Percentiles rank a stretch among this genome's conserved stretches.
These are phyloP conservation scores for Colletotrichum musae DNA, from an alignment of 2,329 filamentous ascomycete genomes.

Conservation along the genomic window DNA sequence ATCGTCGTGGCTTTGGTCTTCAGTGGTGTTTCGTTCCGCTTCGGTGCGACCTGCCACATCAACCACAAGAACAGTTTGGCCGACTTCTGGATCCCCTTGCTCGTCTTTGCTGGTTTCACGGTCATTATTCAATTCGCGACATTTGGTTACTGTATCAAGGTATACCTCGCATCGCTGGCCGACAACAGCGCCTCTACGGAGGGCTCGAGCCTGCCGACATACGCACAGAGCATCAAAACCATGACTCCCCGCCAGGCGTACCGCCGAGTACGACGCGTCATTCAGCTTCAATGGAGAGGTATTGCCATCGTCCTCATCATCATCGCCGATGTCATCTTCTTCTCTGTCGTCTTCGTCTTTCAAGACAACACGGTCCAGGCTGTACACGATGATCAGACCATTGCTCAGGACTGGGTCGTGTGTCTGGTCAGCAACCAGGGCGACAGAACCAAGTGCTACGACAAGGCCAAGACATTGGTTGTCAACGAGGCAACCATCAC, in stretches of 20 bases:
- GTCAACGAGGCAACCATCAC: slow-evolving; percentile 83
- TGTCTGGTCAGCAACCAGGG: slow-evolving; percentile 75
- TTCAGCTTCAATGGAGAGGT: slow-evolving; percentile 94
- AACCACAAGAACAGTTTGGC: slow-evolving; percentile 88
- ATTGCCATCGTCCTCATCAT: slow-evolving; percentile 93
- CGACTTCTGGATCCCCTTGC: slow-evolving; percentile 91
- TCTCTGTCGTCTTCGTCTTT: slow-evolving; percentile 91
- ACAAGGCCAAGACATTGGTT: slow-evolving; percentile 72
- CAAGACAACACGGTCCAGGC: slow-evolving; percentile 81
- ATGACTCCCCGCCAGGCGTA: slow-evolving; percentile 90
- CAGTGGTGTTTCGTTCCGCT: slow-evolving; percentile 94
- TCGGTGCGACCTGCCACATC: slow-evolving; percentile 93
- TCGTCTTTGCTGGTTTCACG: slow-evolving; percentile 82
- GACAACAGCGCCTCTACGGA: slow-evolving; percentile 81
- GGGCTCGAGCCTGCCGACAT: slow-evolving; percentile 80
- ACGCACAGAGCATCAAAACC: slow-evolving; percentile 81
- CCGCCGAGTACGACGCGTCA: slow-evolving; percentile 85
- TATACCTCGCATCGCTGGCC: slow-evolving; percentile 88
- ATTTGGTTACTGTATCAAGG: slow-evolving; percentile 93
- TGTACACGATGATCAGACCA: slow-evolving; percentile 65
- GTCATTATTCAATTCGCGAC: slow-evolving; percentile 88
- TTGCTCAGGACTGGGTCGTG: slow-evolving; percentile 75
- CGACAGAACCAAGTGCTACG: slow-evolving; percentile 77
- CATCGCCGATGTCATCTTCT: slow-evolving; percentile 92
- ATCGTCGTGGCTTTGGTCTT: slow-evolving; percentile 83